phyloP scores from a whole-genome alignment of 2,329 filamentous ascomycete species.

The Cyphellophora attinorum region DNA sequence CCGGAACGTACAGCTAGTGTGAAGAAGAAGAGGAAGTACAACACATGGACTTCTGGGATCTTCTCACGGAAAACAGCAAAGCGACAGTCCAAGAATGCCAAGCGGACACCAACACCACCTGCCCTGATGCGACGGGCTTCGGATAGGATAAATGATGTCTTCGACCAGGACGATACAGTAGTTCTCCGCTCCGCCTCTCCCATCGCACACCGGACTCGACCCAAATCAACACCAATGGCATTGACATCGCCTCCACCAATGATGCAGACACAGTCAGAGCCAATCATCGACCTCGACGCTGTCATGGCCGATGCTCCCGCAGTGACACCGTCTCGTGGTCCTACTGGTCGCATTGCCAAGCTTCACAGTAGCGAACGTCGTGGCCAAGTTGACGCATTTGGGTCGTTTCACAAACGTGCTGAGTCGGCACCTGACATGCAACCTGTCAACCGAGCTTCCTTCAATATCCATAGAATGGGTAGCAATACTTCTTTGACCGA shows the following conservation, averaged over 20 bases:
- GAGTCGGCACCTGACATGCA: constrained; percentile 41
- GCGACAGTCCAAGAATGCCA: constrained; percentile 31
- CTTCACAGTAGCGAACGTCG: constrained; percentile 44
- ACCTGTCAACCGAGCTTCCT: constrained; percentile 33
- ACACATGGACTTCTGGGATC: constrained; percentile 47
- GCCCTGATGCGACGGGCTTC: constrained; percentile 27
- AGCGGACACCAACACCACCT: constrained; percentile 33
- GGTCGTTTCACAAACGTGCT: constrained; percentile 31
- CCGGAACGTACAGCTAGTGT: constrained; percentile 26
- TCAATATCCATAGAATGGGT: constrained; percentile 27
- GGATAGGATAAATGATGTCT: constrained; percentile 34
- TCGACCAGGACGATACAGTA: constrained; percentile 40
- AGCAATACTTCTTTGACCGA: constrained; percentile 29
- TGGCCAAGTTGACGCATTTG: constrained; percentile 22
- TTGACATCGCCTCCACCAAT: background rate
- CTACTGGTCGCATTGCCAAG: constrained; percentile 28
- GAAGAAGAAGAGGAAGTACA: constrained; percentile 65
- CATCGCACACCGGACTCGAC: constrained; percentile 9
- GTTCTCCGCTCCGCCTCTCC: constrained; percentile 32
- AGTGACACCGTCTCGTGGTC: constrained; percentile 8
- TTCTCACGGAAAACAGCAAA: constrained; percentile 40
- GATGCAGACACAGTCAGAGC: constrained; percentile 53
- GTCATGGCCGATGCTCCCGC: constrained; percentile 54
- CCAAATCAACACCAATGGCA: constrained; percentile 3
- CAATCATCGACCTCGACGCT: constrained; percentile 88